These are phyloP conservation scores for Dioszegia crocea DNA, from an alignment of 768 basidiomycete species.

Conservation along the genomic window DNA sequence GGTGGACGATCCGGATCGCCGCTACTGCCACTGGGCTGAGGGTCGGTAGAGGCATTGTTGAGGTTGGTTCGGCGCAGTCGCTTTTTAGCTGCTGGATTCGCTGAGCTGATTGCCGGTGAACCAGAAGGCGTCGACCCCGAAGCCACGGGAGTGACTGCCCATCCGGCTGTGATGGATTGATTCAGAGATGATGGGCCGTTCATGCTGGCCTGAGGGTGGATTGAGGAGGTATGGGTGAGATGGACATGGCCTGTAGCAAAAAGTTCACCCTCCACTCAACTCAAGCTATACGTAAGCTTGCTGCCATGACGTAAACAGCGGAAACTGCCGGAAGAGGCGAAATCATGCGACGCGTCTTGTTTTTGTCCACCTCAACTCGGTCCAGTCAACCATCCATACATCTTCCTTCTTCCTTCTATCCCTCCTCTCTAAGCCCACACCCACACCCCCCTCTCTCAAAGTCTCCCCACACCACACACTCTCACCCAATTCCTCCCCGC, in stretches of 20 bases:
- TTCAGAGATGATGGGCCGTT: slow-evolving; percentile 30
- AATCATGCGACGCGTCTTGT: slow-evolving; percentile 3
- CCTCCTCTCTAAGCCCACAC: too few relatives aligned
- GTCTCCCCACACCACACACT: neutral
- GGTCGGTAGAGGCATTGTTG: slow-evolving; percentile 9
- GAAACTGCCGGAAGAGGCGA: neutral
- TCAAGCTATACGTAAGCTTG: too few relatives aligned
- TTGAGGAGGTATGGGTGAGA: slow-evolving; percentile 1
- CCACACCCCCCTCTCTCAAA: neutral
- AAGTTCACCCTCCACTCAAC: neutral
- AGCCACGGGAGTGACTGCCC: slow-evolving; percentile 16
- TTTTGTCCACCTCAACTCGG: slow-evolving; percentile 3
- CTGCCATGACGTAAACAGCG: neutral
- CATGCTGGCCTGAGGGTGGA: slow-evolving; percentile 13
- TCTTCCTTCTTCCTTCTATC: neutral
- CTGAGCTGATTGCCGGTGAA: neutral
- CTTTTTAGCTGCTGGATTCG: slow-evolving; percentile 15
- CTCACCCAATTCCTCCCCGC: neutral
- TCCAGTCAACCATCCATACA: neutral
- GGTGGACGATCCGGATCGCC: slow-evolving; percentile 5
- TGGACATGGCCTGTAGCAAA: neutral
- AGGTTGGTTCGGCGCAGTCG: slow-evolving; percentile 23
- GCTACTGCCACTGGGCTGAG: neutral
- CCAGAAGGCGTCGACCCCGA: slow-evolving; percentile 4
- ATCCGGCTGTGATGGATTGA: slow-evolving; percentile 39